Evolutionary conservation across 805 yeast genomes (phyloP), one percentile per base, ranked within the genome.

Genomic region (Lachancea sp.): DNA sequence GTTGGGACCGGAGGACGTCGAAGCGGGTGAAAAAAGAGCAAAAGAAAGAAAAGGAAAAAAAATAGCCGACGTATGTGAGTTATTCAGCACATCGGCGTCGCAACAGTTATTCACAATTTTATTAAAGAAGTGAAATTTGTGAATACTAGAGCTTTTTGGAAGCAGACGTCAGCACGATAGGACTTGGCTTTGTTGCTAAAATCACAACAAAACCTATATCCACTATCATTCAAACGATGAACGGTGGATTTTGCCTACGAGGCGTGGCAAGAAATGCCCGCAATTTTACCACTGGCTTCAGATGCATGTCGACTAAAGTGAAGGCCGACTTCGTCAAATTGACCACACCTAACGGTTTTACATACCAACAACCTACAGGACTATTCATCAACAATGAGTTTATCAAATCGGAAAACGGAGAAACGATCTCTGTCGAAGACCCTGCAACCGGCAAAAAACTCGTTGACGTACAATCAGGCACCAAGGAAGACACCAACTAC

Each of bases 381-480:
- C 70, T 90, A 56, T 90, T 86, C 74, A 87, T 90, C 65, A 83
- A 87, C 72, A 86, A 86, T 67, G 86, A 86, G 65, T 87, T 84
- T 58, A 81, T 82, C 45, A 57, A 69, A 40, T 74, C 85, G 7
- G 65, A 68, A 29, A 75, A 76, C 44, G 77, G 75, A 44, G 70
- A 76, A 57, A 78, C 80, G n/a, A 69, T 84, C 47, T 60, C 68
- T 4, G 77, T 73, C 13, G 75, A 75, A 44, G 68, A 73, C 47
- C 85, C 85, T 42, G 68, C 83, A 4, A 83, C 87, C 12, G 86
- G 79, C 54, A 81, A 79, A 57, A 69, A 67, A 30, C 72, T 83
- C 42, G 69, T 79, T 30, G 70, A 75, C 17, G 81, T 84, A 22
- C 77, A 71, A 54, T 78, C 75, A 36, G 84, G 81, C 33, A 61